Conservation (phyloP, 352 stramenopile species). For the Pythium aristosporum region DNA sequence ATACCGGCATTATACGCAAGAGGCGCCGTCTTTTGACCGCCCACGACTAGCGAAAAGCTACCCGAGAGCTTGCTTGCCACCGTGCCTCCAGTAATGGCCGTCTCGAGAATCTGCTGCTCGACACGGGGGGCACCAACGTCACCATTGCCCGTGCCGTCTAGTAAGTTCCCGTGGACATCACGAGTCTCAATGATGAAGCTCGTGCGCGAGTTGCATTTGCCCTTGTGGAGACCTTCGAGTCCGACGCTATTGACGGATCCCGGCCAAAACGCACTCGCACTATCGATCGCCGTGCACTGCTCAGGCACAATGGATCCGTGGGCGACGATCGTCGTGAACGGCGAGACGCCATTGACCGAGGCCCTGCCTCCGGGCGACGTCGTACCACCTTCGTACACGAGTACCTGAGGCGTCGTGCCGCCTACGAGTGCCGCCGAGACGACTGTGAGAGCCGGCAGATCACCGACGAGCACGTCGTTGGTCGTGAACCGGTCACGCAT, state of each 20-base stretch:
- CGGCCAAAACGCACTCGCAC: conserved; percentile 53
- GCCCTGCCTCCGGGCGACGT: conserved; percentile 32
- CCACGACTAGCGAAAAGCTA: conserved; percentile 76
- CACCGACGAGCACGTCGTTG: conserved; percentile 50
- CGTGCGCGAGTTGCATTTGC: conserved; percentile 61
- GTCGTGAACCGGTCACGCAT: conserved; percentile 39
- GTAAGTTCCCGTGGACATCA: conserved; percentile 89
- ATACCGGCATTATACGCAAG: conserved; percentile 77
- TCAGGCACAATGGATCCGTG: conserved; percentile 59
- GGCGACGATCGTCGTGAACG: conserved; percentile 54
- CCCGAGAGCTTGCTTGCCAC: conserved; percentile 48
- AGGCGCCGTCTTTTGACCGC: conserved; percentile 51
- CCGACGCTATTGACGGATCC: conserved; percentile 59
- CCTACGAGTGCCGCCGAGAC: conserved; percentile 35
- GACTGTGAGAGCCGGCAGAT: conserved; percentile 39
- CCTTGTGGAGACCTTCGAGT: conserved; percentile 56
- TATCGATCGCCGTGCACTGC: conserved; percentile 67
- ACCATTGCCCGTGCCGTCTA: conserved; percentile 80
- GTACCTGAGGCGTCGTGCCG: conserved; percentile 28
- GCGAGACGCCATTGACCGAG: conserved; percentile 45
- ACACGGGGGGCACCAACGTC: conserved; percentile 47
- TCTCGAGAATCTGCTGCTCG: conserved; percentile 94
- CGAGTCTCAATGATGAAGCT: conserved; percentile 92
- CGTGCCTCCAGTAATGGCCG: conserved; percentile 35
- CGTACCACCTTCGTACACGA: conserved; percentile 37